phyloP scores from a whole-genome alignment of 352 stramenopile species.

The Phytophthora pini region DNA sequence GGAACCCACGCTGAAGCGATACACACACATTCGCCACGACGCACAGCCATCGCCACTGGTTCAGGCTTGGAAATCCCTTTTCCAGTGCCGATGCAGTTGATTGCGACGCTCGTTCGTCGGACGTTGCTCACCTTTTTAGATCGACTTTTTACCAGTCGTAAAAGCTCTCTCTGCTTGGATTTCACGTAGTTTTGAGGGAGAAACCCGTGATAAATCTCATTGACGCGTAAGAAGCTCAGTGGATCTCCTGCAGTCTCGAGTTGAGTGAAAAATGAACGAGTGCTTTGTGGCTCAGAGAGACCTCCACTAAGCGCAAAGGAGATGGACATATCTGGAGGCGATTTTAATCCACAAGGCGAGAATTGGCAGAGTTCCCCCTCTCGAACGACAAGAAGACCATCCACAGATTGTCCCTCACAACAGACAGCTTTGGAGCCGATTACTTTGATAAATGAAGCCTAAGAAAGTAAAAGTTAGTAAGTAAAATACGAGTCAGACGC shows the following conservation, averaged over 20 bases:
- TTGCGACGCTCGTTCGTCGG: constrained; percentile 9
- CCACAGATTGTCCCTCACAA: constrained; percentile 59
- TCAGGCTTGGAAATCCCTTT: background rate
- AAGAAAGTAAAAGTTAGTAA: background rate
- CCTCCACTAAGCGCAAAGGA: constrained; percentile 59
- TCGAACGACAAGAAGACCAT: constrained; percentile 59
- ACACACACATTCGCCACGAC: constrained; percentile 56
- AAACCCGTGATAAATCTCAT: constrained; percentile 60
- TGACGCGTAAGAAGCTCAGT: constrained; percentile 55
- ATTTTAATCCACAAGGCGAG: constrained; percentile 40
- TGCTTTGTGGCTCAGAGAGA: constrained; percentile 38
- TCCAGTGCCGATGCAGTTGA: constrained; percentile 13
- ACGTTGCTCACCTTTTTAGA: constrained; percentile 7
- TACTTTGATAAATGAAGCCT: constrained; percentile 50
- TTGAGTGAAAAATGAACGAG: constrained; percentile 61
- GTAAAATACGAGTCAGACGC: background rate
- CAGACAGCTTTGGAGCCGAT: constrained; percentile 62
- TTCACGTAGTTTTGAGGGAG: constrained; percentile 46
- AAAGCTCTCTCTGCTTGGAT: constrained; percentile 25
- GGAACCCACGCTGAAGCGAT: constrained; percentile 65
- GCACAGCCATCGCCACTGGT: constrained; percentile 33
- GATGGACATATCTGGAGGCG: constrained; percentile 53
- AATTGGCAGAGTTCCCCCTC: constrained; percentile 62
- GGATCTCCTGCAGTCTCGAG: constrained; percentile 55
- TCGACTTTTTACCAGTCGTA: constrained; percentile 13